Base-by-base conservation (phyloP, 139 green algal genomes). In the Asterochloris sp. region DNA sequence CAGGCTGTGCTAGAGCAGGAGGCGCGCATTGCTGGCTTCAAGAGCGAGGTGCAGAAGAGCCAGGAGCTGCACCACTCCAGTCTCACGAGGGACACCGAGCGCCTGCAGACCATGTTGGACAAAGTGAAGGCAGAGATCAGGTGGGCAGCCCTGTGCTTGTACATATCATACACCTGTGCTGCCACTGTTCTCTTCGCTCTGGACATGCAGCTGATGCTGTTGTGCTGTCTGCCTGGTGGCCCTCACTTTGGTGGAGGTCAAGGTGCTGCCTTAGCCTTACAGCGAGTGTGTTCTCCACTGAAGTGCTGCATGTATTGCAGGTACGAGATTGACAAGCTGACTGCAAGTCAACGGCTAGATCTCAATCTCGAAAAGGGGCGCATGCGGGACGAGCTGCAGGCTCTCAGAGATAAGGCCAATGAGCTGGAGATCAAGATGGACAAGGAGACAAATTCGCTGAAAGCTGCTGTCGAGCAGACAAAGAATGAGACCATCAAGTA, bases 261-360 rank as follows among this genome's bases (percentile, higher is more conserved):
- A 29, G 12, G 64, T 17, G 17, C 69, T 29, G 71, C 17, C 28
- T 74, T 61, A 38, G 29, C 10, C 11, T 80, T 16, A 54, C 38
- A 54, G 38, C 6, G 38, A 54, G 38, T 54, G 38, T 54, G 38
- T 54, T 10, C 38, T n/a, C n/a, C n/a, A n/a, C 38, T 54, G 38
- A 2, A 54, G 38, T 54, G 38, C 38, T 54, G 38, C 38, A 54
- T 54, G 54, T 62, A 12, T 28, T 67, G n/a, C 89, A 96, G 93
- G 76, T 96, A 98, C 83, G 95, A 98, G 76, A 92, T 98, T 8
- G 96, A 98, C 88, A 98, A 98, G 84, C 89, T 98, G 12, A 97
- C 88, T 27, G 89, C 96, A 11, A 95, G 90, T 73, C 96, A 98
- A 87, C 87, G 95, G 17, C 87, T 98, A 16, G 96, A 98, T 81